Base-by-base conservation (phyloP, 805 yeast genomes). In the Jamesozyma spencerorum region DNA sequence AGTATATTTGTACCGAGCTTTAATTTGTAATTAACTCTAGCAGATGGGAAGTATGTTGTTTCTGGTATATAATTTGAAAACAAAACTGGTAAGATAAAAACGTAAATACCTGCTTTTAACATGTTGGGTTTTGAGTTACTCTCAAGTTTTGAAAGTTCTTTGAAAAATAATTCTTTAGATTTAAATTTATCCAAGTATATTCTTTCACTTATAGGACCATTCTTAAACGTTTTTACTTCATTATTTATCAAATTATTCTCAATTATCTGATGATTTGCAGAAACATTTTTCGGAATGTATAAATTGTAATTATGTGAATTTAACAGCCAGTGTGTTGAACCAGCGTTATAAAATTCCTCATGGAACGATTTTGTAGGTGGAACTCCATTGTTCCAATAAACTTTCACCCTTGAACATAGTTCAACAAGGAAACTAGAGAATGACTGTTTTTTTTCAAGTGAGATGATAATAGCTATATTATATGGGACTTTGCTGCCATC, bases 21-120 rank as follows among this genome's bases (percentile, higher is more conserved):
- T 18, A 54, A 24, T 24, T 47, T 41, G 29, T 53, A 48, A 32
- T 46, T 46, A 18, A 55, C 51, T 19, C 56, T 44, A 7, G 54
- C 72, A 47, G 42, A 66, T 41, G 46, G 72, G 51, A 36, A 62
- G 45, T 38, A 65, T 30, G 36, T 65, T 0, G 84, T 58, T 37
- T 83, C 84, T 1, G 87, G 83, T 2, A 79, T 69, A 39, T 67
- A 69, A 15, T 74, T 65, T 0, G 85, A 80, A 39, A 79, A 69
- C 7, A 74, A 56, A 0, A 77, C 62, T 0, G 90, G 88, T 8
- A 82, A 53, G 13, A 79, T 53, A 51, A 80, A 82, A 2, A 81
- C 71, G 51, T 82, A 82, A 47, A 77, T 71, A 18, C 92, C 92
- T 2, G 87, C 74, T 45, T 72, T 71, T 46, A 58, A 20, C 1